A percentile compares a stretch with the other conserved stretches of the same genome.
These are phyloP conservation scores for Magnaporthiopsis incrustans DNA, from an alignment of 2,329 filamentous ascomycete genomes.

Conservation along the genomic window DNA sequence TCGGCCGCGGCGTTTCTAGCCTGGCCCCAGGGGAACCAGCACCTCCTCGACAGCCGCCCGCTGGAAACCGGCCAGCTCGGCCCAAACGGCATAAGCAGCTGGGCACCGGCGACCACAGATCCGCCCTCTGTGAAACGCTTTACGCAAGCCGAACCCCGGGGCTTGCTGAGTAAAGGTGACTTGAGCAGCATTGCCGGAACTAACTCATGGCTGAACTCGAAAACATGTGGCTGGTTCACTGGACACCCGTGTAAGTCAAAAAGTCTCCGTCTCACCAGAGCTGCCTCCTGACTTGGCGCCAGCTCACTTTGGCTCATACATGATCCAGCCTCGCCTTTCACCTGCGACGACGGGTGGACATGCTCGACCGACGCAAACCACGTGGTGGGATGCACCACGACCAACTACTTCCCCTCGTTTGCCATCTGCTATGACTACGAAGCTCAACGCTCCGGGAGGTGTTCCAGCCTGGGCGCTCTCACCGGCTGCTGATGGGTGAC, in stretches of 20 bases:
- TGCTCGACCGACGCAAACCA: slow-evolving; percentile 24
- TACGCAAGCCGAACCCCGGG: too few relatives aligned
- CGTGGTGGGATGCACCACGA: slow-evolving; percentile 27
- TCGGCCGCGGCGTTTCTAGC: background rate
- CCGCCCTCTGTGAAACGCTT: slow-evolving; percentile 8
- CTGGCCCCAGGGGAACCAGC: background rate
- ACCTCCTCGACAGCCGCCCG: background rate
- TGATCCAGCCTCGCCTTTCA: slow-evolving; percentile 12
- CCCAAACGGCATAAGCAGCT: background rate
- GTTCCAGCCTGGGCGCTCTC: slow-evolving; percentile 17
- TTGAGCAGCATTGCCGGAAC: background rate
- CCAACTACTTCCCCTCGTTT: slow-evolving; percentile 22
- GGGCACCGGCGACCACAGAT: slow-evolving; percentile 13
- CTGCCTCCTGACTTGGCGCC: background rate
- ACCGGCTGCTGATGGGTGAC: slow-evolving; percentile 28
- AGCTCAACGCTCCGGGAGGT: slow-evolving; percentile 22
- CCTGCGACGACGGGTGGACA: slow-evolving; percentile 11
- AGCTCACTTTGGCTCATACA: background rate
- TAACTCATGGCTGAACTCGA: slow-evolving; percentile 2
- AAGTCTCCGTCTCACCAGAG: too few relatives aligned
- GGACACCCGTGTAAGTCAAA: slow-evolving; percentile 15
- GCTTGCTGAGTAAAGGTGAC: background rate
- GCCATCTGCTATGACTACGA: slow-evolving; percentile 26
- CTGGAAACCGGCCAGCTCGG: background rate
- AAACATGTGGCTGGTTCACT: slow-evolving; percentile 21